phyloP scores from a whole-genome alignment of 192 early-diverging fungal genomes.

The Coemansia sp. region DNA sequence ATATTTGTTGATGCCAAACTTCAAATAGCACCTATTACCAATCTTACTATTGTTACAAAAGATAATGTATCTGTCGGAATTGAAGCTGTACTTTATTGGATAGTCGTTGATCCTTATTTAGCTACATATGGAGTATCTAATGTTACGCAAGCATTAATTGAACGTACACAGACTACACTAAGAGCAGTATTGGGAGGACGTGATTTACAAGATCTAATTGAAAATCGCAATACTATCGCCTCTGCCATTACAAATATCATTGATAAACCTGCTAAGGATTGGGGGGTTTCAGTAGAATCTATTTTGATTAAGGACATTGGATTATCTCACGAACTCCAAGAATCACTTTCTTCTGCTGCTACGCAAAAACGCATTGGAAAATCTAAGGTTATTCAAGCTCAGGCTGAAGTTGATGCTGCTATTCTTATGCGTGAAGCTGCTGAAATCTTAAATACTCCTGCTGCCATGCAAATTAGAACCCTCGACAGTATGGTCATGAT shows the following conservation, averaged over 20 bases:
- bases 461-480: conserved; percentile 85
- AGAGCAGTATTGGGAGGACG: conserved; percentile 79
- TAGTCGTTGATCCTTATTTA: conserved; percentile 75
- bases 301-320: conserved; percentile 86
- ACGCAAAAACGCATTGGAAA: conserved; percentile 88
- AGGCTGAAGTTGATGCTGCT: conserved; percentile 82
- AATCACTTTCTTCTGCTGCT: conserved; percentile 82
- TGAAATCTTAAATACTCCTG: conserved; percentile 83
- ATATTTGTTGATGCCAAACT: conserved; percentile 62
- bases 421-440: conserved; percentile 93
- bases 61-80: conserved; percentile 86
- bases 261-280: conserved; percentile 67
- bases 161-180: conserved; percentile 88
- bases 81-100: conserved; percentile 87
- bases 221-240: conserved; percentile 85
- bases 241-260: conserved; percentile 83
- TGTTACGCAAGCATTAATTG: conserved; percentile 75
- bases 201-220: conserved; percentile 84
- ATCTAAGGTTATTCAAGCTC: conserved; percentile 86
- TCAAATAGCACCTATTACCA: conserved; percentile 62
- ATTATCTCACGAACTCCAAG: conserved; percentile 74
- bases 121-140: conserved; percentile 78
- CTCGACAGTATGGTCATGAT: conserved; percentile 80
- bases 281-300: conserved; percentile 80
- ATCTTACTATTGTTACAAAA: conserved; percentile 81